These are phyloP conservation scores for Hirsutella minnesotensis DNA, from an alignment of 2,329 filamentous ascomycete species.

Conservation along the genomic window DNA sequence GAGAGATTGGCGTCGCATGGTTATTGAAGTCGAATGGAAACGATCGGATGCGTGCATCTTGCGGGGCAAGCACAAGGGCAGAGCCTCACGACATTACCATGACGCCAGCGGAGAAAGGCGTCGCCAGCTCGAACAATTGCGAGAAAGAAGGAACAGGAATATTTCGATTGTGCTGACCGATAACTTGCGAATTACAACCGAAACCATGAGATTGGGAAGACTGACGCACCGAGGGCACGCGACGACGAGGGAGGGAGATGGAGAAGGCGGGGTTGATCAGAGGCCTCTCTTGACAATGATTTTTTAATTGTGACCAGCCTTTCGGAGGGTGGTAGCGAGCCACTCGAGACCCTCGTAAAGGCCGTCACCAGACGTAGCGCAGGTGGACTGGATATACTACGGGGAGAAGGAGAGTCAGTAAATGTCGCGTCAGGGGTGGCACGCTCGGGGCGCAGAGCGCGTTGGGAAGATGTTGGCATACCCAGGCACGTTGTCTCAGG, in stretches of 20 bases:
- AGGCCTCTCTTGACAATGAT: constrained; percentile 16
- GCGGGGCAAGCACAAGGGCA: constrained; percentile 3
- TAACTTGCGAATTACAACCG: constrained; percentile 48
- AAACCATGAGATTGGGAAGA: constrained; percentile 34
- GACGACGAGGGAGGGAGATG: constrained; percentile 21
- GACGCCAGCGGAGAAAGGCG: constrained; percentile 6
- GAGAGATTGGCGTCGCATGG: background rate
- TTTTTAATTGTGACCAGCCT: constrained; percentile 54
- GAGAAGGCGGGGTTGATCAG: constrained; percentile 20
- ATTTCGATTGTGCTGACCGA: constrained; percentile 43
- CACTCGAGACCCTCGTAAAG: constrained; percentile 98
- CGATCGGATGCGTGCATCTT: background rate
- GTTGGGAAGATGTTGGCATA: constrained; percentile 40
- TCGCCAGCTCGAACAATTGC: constrained; percentile 16
- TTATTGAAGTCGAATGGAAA: background rate
- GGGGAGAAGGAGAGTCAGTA: constrained; percentile 9
- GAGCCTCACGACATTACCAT: constrained; percentile 16
- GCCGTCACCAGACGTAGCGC: constrained; percentile 97
- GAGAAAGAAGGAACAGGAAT: constrained; percentile 31
- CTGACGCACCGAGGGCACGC: constrained; percentile 16
- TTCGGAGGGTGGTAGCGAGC: constrained; percentile 74
- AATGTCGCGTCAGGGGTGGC: background rate
- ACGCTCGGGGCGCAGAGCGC: background rate
- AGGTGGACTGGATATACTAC: constrained; percentile 98
- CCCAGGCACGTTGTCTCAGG: constrained; percentile 96